Evolutionary conservation across 495 filamentous ascomycete genomes (phyloP).

Genomic region (Aspergillus carlsbadensis): DNA sequence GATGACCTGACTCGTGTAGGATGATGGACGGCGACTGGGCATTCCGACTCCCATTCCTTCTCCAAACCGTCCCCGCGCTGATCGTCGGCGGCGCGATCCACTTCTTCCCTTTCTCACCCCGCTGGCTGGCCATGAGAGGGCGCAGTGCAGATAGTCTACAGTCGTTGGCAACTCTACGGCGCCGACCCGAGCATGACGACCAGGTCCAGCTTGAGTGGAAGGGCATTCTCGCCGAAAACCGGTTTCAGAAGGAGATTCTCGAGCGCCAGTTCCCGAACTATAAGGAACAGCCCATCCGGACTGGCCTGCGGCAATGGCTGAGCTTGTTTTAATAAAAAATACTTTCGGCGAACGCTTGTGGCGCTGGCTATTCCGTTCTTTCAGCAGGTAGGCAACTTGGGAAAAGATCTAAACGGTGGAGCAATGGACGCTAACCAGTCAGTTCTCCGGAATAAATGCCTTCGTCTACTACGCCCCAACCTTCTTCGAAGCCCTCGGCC

Average conservation of each 20-base stretch:
- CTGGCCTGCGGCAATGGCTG: slow-evolving; percentile 11
- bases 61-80: slow-evolving; percentile 63
- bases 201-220: slow-evolving; percentile 23
- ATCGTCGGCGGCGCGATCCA: slow-evolving; percentile 56
- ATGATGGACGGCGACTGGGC: slow-evolving; percentile 45
- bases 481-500: slow-evolving; percentile 25
- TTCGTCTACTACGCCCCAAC: slow-evolving; percentile 34
- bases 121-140: slow-evolving; percentile 65
- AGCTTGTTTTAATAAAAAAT: slow-evolving; percentile 15
- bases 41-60: slow-evolving; percentile 65
- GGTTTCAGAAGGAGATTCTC: slow-evolving; percentile 20
- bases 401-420: neutral
- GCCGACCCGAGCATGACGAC: slow-evolving; percentile 19
- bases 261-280: slow-evolving; percentile 10
- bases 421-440: neutral
- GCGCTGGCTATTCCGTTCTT: slow-evolving; percentile 23
- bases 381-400: slow-evolving; percentile 16
- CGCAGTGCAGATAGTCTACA: slow-evolving; percentile 59
- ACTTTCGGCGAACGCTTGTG: slow-evolving; percentile 17
- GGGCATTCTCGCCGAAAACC: slow-evolving; percentile 22
- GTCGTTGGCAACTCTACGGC: slow-evolving; percentile 44
- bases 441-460: slow-evolving; percentile 32
- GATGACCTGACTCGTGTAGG: no score
- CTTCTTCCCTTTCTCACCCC: slow-evolving; percentile 65
- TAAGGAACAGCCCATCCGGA: neutral